Evolutionary conservation across 345 rosid genomes (phyloP).

Genomic region (Erucastrum elatum): DNA sequence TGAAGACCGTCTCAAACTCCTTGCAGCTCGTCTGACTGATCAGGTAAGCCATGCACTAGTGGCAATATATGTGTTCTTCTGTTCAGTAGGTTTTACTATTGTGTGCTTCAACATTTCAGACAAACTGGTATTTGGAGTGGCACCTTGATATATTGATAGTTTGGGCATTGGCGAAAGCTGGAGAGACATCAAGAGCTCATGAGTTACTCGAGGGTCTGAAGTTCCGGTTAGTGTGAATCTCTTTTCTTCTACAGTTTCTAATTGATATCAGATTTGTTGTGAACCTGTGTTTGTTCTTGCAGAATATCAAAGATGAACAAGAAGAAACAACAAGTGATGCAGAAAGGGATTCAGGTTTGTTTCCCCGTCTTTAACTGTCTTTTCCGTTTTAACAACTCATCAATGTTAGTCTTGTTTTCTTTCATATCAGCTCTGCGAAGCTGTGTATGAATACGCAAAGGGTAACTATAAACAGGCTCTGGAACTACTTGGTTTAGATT

Average conservation of each 20-base stretch:
- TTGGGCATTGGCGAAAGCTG: conserved; percentile 74
- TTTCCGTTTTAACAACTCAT: background rate
- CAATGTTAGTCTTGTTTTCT: conserved; percentile 6
- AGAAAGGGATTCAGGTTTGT: conserved; percentile 67
- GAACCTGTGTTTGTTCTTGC: conserved; percentile 29
- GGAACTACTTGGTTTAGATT: conserved; percentile 64
- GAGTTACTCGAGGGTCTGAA: conserved; percentile 66
- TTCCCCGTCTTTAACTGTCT: conserved; percentile 2
- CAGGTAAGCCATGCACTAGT: conserved; percentile 46
- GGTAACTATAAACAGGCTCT: conserved; percentile 54
- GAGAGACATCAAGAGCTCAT: conserved; percentile 65
- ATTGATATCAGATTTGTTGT: background rate
- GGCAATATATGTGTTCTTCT: background rate
- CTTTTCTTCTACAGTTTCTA: conserved; percentile 18
- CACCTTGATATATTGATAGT: conserved; percentile 74
- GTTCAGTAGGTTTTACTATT: background rate
- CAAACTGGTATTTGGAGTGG: conserved; percentile 75
- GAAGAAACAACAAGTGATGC: conserved; percentile 78
- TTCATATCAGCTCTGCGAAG: conserved; percentile 67
- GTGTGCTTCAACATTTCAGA: conserved; percentile 43
- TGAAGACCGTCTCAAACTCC: conserved; percentile 54
- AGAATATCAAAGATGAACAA: conserved; percentile 62
- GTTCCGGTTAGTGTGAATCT: conserved; percentile 36
- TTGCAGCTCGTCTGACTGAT: conserved; percentile 51
- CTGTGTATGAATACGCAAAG: conserved; percentile 58